phyloP scores from a whole-genome alignment of 352 stramenopile species.

The Pythium oligandrum region DNA sequence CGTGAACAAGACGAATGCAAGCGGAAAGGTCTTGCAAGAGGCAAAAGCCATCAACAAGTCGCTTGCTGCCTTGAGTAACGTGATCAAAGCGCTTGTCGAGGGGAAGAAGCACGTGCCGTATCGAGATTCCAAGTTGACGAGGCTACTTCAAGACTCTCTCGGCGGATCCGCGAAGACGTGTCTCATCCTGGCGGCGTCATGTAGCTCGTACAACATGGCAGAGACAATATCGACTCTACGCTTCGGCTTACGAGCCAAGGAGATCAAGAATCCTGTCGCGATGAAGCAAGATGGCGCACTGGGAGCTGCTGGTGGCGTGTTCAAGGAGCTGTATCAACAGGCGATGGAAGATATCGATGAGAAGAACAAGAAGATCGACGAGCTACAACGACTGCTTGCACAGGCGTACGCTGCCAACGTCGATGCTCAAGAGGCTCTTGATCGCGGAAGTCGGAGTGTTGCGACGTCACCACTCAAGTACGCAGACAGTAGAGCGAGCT shows the following conservation, averaged over 20 bases:
- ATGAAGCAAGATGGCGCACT: conserved; percentile 31
- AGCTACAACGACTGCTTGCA: conserved; percentile 44
- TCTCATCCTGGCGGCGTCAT: conserved; percentile 92
- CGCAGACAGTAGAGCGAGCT: background rate
- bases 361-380: conserved; percentile 66
- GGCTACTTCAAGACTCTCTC: conserved; percentile 86
- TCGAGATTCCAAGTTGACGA: conserved; percentile 80
- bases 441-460: background rate
- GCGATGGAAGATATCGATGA: conserved; percentile 61
- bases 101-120: conserved; percentile 74
- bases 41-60: conserved; percentile 87
- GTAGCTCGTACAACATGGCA: conserved; percentile 73
- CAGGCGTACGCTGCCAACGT: conserved; percentile 31
- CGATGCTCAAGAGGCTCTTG: background rate
- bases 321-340: conserved; percentile 69
- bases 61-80: conserved; percentile 77
- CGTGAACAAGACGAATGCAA: conserved; percentile 80
- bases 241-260: conserved; percentile 68
- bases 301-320: conserved; percentile 23
- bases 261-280: conserved; percentile 72
- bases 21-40: conserved; percentile 74
- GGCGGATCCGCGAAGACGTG: conserved; percentile 92
- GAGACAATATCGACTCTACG: conserved; percentile 77
- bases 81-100: conserved; percentile 80
- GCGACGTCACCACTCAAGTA: background rate